Percentiles rank a stretch among this genome's conserved stretches.
These are phyloP conservation scores for Coemansia sp. DNA, from an alignment of 192 early-diverging fungal genomes.

Conservation along the genomic window DNA sequence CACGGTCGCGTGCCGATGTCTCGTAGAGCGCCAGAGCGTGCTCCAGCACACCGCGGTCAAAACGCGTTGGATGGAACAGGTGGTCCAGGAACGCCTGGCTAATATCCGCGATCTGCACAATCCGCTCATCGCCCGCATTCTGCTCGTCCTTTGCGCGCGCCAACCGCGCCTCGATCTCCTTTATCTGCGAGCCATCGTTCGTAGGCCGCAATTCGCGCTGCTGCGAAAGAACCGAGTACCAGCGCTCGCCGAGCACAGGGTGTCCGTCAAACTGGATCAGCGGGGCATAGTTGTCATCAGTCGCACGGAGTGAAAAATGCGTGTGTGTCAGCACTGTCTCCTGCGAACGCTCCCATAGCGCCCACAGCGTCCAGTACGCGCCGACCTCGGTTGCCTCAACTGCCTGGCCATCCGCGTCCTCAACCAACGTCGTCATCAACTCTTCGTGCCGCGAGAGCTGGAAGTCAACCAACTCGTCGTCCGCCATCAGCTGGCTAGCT, in stretches of 20 bases:
- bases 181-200: constrained; percentile 35
- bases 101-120: constrained; percentile 36
- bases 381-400: constrained; percentile 18
- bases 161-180: constrained; percentile 39
- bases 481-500: constrained; percentile 51
- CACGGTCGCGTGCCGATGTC: constrained; percentile 31
- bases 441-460: constrained; percentile 36
- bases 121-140: constrained; percentile 1
- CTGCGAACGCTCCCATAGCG: constrained; percentile 50
- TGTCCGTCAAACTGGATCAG: constrained; percentile 37
- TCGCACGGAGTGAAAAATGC: constrained; percentile 31
- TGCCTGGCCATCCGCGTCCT: constrained; percentile 23
- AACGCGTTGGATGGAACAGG: constrained; percentile 42
- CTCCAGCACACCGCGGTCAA: constrained; percentile 42
- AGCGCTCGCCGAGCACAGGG: constrained; percentile 41
- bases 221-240: constrained; percentile 40
- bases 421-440: constrained; percentile 18
- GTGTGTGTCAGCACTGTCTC: constrained; percentile 41
- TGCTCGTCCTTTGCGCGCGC: constrained; percentile 1
- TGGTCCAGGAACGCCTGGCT: constrained; percentile 44
- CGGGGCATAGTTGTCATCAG: not conserved
- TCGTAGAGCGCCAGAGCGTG: constrained; percentile 40
- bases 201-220: constrained; percentile 27
- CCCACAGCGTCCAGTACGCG: constrained; percentile 50
- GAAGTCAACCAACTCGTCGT: constrained; percentile 51